A percentile compares a stretch with the other conserved stretches of the same genome.
These are phyloP conservation scores for Salvia miltiorrhiza DNA, from an alignment of 257 asterid genomes.

Conservation along the genomic window DNA sequence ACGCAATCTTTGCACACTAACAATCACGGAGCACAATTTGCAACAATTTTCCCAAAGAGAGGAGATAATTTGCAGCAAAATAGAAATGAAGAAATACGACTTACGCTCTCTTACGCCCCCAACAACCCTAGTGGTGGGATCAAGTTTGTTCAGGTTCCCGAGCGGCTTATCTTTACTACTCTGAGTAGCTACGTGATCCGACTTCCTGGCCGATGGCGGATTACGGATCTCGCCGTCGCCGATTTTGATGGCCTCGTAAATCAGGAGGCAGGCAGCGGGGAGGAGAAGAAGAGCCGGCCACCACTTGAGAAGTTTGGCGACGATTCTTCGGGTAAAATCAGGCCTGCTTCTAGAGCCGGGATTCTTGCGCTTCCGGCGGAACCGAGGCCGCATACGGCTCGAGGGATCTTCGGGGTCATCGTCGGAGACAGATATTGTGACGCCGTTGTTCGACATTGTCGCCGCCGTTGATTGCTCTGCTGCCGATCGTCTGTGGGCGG, in stretches of 20 bases:
- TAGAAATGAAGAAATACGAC: conserved; percentile 12
- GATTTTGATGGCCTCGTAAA: conserved; percentile 63
- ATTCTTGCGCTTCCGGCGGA: conserved; percentile 72
- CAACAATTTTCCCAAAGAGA: background rate
- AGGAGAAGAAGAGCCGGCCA: conserved; percentile 69
- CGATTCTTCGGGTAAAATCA: conserved; percentile 36
- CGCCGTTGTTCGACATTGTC: conserved; percentile 46
- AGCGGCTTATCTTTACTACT: conserved; percentile 29
- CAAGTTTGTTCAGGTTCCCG: conserved; percentile 65
- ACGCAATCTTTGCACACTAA: background rate
- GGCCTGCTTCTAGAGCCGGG: conserved; percentile 43
- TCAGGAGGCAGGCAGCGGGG: conserved; percentile 44
- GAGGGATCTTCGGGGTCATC: conserved; percentile 62
- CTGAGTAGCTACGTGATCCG: conserved; percentile 23
- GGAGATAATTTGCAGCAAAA: background rate
- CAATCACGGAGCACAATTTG: background rate
- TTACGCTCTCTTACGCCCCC: conserved; percentile 80
- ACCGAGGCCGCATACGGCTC: conserved; percentile 40
- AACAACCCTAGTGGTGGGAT: conserved; percentile 59
- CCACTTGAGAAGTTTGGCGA: conserved; percentile 52
- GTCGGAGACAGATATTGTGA: conserved; percentile 64
- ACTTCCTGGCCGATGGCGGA: conserved; percentile 23
- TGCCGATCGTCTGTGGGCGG: background rate
- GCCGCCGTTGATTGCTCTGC: conserved; percentile 25
- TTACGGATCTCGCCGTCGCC: conserved; percentile 32